phyloP scores from a whole-genome alignment of 2,329 filamentous ascomycete genomes.

The Colletotrichum liriopes region DNA sequence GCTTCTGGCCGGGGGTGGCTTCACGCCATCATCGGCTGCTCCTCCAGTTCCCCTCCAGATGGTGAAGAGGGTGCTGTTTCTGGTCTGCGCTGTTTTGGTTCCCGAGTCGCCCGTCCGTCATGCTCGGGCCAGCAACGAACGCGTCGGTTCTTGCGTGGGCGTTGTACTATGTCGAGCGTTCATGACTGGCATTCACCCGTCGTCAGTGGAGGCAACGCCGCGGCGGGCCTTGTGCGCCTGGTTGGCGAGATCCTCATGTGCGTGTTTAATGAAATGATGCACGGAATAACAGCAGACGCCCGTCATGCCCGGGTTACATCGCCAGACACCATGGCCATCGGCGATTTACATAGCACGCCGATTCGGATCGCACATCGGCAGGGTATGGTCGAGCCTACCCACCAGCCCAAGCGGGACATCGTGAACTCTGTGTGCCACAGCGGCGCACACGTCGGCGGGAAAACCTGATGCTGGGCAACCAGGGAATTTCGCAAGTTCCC shows the following conservation, averaged over 20 bases:
- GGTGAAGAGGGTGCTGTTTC: background rate
- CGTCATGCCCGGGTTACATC: constrained; percentile 17
- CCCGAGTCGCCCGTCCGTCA: background rate
- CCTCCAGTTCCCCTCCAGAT: constrained; percentile 10
- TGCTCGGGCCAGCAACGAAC: background rate
- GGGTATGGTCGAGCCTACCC: constrained; percentile 6
- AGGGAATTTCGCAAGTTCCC: constrained; percentile 18
- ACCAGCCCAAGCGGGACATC: constrained; percentile 6
- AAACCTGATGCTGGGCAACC: constrained; percentile 3
- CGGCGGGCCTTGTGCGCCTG: background rate
- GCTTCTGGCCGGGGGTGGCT: constrained; percentile 6
- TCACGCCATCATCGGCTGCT: constrained; percentile 9
- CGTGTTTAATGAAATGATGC: background rate
- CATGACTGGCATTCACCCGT: background rate
- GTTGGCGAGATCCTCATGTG: constrained; percentile 6
- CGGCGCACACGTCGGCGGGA: background rate
- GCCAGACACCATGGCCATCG: constrained; percentile 14
- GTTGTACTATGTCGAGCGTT: background rate
- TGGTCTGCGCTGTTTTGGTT: constrained; percentile 12
- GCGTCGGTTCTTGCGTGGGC: background rate
- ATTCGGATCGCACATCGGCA: constrained; percentile 11
- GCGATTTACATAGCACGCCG: constrained; percentile 12
- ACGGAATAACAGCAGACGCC: constrained; percentile 18
- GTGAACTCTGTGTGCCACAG: constrained; percentile 14
- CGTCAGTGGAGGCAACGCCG: background rate